Base-by-base conservation (phyloP, 192 early-diverging fungal genomes). In the Gonapodya sp. region DNA sequence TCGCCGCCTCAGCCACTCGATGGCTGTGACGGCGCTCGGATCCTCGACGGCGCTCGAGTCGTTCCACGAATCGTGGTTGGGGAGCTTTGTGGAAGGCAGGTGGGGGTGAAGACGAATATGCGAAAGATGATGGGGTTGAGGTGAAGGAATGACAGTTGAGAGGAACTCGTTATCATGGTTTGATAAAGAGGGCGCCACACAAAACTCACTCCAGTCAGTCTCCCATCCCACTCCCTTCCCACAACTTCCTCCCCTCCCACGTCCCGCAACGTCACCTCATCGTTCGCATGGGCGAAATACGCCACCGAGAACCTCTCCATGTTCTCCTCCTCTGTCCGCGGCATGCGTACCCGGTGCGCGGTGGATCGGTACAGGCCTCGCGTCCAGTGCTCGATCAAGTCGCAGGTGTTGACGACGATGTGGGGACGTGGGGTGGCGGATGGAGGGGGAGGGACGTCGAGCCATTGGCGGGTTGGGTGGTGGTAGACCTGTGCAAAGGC, bases 321-420 rank as follows among this genome's bases (percentile, higher is more conserved):
- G 2, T 83, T 36, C 36, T 86, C 85, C 35, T 83, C 85, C 8
- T 75, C 82, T 37, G 84, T 86, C 2, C 87, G 86, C 8, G 86
- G 83, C 79, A 89, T 88, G 31, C 84, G 81, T 8, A 93, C 92
- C 1, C 92, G 87, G 79, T 93, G 92, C 37, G 83, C 86, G 8
- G 91, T 93, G 0, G 91, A 92, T 83, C 88, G 88, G 32, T 89
- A 85, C 36, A 90, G 79, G 2, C 89, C 89, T 31, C 83, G 84
- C n/a, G 90, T 91, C 92, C 92, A 93, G 82, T 85, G 84, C 79
- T 93, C 87, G 73, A 93, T 82, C 64, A 87, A 86, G 79, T 93
- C 92, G 1, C 84, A 91, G 75, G 91, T 85, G 79, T 92, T 93
- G 0, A 83, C 79, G 24, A 83, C 73, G 1, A 80, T 82, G 18